These are phyloP conservation scores for Fragaria nilgerrensis DNA, from an alignment of 306 rosid species.

Conservation along the genomic window DNA sequence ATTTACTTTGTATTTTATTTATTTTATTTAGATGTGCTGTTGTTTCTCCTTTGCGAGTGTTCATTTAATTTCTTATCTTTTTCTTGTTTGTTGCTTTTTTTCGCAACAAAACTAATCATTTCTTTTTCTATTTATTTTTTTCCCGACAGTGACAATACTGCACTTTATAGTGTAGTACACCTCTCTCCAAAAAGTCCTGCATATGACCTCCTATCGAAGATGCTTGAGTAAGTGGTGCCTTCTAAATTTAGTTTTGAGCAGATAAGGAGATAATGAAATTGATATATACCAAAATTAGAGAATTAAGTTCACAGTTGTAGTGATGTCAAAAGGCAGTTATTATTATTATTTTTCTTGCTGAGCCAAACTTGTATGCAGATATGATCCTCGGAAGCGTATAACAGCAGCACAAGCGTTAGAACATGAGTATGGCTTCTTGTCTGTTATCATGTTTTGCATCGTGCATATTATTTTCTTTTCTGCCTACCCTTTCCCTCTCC, in stretches of 20 bases:
- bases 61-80: constrained; percentile 3
- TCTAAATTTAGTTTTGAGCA: background rate
- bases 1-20: background rate
- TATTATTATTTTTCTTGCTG: background rate
- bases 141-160: constrained; percentile 71
- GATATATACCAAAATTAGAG: background rate
- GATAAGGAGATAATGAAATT: background rate
- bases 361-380: constrained; percentile 48
- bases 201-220: constrained; percentile 86
- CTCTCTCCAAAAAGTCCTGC: constrained; percentile 79
- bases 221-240: constrained; percentile 88
- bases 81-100: background rate
- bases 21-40: background rate
- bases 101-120: background rate
- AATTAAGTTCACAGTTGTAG: constrained; percentile 4
- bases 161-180: constrained; percentile 67
- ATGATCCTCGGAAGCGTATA: constrained; percentile 93
- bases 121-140: constrained; percentile 6
- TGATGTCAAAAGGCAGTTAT: background rate
- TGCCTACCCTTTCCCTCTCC: background rate
- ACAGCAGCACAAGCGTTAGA: constrained; percentile 94
- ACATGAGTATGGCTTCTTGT: constrained; percentile 66
- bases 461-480: constrained; percentile 11
- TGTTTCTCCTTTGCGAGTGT: background rate
- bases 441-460: background rate